Conservation (phyloP, 2,329 filamentous ascomycete genomes). For the Paecilomyces formosus region DNA sequence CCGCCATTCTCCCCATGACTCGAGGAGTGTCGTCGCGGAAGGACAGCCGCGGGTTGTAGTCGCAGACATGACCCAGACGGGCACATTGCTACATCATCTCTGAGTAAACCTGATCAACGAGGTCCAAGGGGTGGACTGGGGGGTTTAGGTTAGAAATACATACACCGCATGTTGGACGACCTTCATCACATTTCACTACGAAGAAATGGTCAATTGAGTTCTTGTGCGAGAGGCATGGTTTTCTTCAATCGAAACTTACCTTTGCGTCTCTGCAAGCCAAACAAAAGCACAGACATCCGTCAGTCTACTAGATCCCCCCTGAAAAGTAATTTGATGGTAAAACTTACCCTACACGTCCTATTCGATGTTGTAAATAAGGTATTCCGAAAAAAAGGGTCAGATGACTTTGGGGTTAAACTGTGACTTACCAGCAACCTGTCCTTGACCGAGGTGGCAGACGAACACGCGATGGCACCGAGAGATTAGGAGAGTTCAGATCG, state of each 20-base stretch:
- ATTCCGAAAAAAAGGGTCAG: conserved; percentile 1
- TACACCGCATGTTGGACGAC: conserved; percentile 48
- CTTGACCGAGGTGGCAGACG: conserved; percentile 47
- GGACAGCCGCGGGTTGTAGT: conserved; percentile 51
- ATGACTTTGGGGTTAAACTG: conserved; percentile 1
- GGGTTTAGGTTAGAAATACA: conserved; percentile 13
- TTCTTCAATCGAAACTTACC: conserved; percentile 17
- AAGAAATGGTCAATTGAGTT: conserved; percentile 2
- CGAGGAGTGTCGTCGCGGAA: conserved; percentile 48
- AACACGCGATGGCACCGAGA: conserved; percentile 32
- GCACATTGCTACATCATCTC: conserved; percentile 42
- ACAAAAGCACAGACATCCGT: conserved; percentile 1
- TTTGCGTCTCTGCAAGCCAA: conserved; percentile 29
- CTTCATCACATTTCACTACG: conserved; percentile 51
- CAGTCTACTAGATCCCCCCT: neutral
- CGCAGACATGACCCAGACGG: conserved; percentile 49
- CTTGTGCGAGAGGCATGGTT: neutral
- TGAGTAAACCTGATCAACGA: neutral
- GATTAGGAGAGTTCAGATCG: conserved; percentile 19
- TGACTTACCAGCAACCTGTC: conserved; percentile 46
- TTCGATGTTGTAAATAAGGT: conserved; percentile 4
- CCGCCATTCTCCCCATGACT: conserved; percentile 44
- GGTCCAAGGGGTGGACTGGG: conserved; percentile 1
- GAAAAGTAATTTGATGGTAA: neutral
- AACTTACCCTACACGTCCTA: conserved; percentile 38